Evolutionary conservation across 306 rosid genomes (phyloP).

Genomic region (Cicer yamashitae): DNA sequence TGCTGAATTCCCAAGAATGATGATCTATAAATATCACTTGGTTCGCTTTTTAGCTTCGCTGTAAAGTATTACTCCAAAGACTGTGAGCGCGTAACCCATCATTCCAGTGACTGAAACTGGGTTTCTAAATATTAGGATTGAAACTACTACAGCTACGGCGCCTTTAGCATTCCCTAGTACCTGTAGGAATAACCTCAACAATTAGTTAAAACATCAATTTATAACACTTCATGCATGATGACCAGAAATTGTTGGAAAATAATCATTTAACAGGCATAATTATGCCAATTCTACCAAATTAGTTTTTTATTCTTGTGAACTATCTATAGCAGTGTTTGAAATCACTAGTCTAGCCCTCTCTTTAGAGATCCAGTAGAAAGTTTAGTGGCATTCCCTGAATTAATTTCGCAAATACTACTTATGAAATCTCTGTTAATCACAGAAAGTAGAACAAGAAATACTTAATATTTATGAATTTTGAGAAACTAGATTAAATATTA

Average conservation of each 20-base stretch:
- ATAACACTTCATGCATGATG: neutral
- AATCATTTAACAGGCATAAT: neutral
- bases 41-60: conserved; percentile 97
- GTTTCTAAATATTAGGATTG: conserved; percentile 88
- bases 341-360: neutral
- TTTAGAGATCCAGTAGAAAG: conserved; percentile 18
- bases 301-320: conserved; percentile 12
- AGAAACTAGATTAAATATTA: conserved; percentile 21
- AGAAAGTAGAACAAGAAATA: conserved; percentile 11
- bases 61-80: conserved; percentile 87
- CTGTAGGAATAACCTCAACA: conserved; percentile 56
- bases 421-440: conserved; percentile 25
- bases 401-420: conserved; percentile 4
- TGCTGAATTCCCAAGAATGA: conserved; percentile 40
- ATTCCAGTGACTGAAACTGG: conserved; percentile 99
- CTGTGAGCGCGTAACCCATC: conserved; percentile 93
- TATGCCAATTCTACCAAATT: neutral
- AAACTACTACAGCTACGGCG: conserved; percentile 96
- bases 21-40: conserved; percentile 59
- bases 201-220: conserved; percentile 30
- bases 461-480: conserved; percentile 3
- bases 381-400: conserved; percentile 12
- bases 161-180: conserved; percentile 99
- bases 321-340: conserved; percentile 10
- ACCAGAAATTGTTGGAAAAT: neutral